Base-by-base conservation (phyloP, 139 green algal species). In the Trebouxia sp. region DNA sequence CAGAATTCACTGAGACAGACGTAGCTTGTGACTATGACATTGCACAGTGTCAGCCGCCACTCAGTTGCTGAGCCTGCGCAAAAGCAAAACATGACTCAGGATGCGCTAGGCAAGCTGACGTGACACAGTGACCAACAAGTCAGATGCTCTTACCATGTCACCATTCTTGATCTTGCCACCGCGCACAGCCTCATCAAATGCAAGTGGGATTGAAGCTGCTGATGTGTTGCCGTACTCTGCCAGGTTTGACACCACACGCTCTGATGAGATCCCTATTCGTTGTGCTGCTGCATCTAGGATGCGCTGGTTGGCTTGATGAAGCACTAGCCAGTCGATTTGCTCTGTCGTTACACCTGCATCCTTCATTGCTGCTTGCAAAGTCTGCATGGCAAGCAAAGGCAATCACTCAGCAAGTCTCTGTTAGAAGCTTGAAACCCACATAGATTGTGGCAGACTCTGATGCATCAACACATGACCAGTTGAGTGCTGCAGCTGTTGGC, bases 281-380 rank as follows among this genome's bases (percentile, higher is more conserved):
- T 97, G 75, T 14, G 97, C 95, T 11, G 94, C 95, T 8, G 92
- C 85, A 51, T 96, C 92, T 76, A 99, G 83, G 81, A 99, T 99
- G 35, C 97, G 88, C 91, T 97, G 92, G 86, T 99, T 99, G 81
- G 96, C 96, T 81, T 97, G 95, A 86, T 98, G 95, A 85, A 98
- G 90, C 1, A 98, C 90, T 78, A 98, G 88, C 91, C 93, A 97
- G 86, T 98, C 94, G 41, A 98, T 83, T 32, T 95, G 83, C 15
- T 89, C 80, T 78, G 88, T 91, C 0, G 32, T 15, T 80, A 99
- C 38, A 20, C 82, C 85, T 22, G 93, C 94, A 38, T 94, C 85
- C 22, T 86, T 82, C 30, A 99, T 85, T 1, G 96, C 91, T 0
- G 76, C 83, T 42, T 96, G 85, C 14, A 99, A 85, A 6, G 96